Base-by-base conservation (phyloP, 352 stramenopile genomes). In the Globisporangium alternatum region DNA sequence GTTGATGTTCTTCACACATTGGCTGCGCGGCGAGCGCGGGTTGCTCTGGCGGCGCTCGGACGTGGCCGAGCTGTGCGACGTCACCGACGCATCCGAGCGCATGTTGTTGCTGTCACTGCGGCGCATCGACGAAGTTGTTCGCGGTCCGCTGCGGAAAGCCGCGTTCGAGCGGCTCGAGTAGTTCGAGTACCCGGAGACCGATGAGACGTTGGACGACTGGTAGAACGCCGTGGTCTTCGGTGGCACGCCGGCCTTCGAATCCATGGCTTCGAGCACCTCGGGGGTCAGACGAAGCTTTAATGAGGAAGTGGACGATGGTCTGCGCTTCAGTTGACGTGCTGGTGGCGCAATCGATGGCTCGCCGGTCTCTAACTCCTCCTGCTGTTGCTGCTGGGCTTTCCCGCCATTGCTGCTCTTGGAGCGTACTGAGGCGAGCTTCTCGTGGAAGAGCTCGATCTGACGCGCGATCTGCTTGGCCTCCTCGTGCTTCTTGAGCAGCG, bases 401-500 rank as follows among this genome's bases (percentile, higher is more conserved):
- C n/a, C 22, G 49, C 67, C 53, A 4, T 19, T 48, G 30, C 33
- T 9, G 25, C 21, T 44, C 28, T 48, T 67, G n/a, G 74, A 65
- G 19, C 76, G 75, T 7, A 83, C 28, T n/a, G 72, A 44, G n/a
- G 79, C 45, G 15, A 89, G 77, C 57, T 82, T 81, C 28, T 84
- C 77, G 13, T 81, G 76, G 49, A 64, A 88, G 37, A 69, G 62
- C 41, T 88, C 78, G 30, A 89, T 67, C 30, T 86, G 76, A 1
- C 77, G 71, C 9, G 78, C 78, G 45, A 89, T 86, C 55, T 86
- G 74, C 59, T 86, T 88, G 13, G 77, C 78, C 67, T 95, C 86
- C 74, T 95, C 83, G 54, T 93, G 77, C 57, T 95, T 95, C 59
- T 78, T 82, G 12, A 81, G 60, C 10, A 95, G 67, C 53, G 83